Evolutionary conservation across 2,329 filamentous ascomycete genomes (phyloP).

Genomic region (Trichoderma koningiopsis): DNA sequence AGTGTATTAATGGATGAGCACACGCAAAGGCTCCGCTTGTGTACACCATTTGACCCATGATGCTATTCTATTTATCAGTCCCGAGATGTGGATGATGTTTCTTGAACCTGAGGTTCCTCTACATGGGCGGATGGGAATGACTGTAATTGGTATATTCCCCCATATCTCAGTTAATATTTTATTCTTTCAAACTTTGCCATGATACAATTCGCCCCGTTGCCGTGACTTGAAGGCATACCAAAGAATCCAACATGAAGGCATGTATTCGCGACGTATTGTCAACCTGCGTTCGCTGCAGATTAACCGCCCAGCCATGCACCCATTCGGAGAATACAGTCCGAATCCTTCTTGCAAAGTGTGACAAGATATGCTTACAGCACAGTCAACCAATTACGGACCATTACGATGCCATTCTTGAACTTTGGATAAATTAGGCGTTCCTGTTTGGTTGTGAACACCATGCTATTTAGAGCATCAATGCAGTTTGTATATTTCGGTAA

Average conservation of each 20-base stretch:
- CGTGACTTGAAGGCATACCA: not conserved
- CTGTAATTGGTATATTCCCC: not conserved
- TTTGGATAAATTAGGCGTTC: not conserved
- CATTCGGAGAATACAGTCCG: not conserved
- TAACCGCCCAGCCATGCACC: not conserved
- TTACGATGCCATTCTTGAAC: not conserved
- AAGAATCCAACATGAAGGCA: not conserved
- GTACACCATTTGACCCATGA: not conserved
- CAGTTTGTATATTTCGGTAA: not conserved
- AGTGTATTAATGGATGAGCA: conserved; percentile 2
- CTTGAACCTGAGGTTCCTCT: conserved; percentile 13
- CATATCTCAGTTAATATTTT: conserved; percentile 15
- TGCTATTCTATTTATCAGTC: conserved; percentile 20
- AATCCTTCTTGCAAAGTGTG: not conserved
- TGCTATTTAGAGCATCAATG: not conserved
- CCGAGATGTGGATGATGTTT: conserved; percentile 14
- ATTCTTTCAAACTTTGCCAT: not conserved
- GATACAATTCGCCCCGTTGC: not conserved
- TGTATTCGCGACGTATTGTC: not conserved
- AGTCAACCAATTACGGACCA: not conserved
- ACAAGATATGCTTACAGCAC: not conserved
- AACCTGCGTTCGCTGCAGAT: not conserved
- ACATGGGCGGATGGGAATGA: not conserved
- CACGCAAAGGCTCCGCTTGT: not conserved
- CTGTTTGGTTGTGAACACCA: not conserved